These are phyloP conservation scores for Selenicereus undatus DNA, from an alignment of 148 eudicot genomes.

Conservation along the genomic window DNA sequence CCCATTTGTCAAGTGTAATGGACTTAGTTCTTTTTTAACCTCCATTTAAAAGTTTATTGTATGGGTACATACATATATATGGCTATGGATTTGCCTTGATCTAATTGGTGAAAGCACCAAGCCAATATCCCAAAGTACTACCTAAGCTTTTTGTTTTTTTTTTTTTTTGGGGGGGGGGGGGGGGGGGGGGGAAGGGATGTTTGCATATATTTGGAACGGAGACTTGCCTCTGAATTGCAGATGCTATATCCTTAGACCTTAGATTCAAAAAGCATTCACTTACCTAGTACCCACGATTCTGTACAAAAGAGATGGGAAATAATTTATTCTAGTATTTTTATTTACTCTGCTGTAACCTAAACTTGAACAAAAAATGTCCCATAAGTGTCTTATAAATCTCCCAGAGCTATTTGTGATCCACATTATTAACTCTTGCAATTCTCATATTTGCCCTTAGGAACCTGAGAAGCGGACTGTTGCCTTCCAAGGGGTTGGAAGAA, in stretches of 20 bases:
- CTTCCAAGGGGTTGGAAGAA: conserved; percentile 74
- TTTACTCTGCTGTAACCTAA: background rate
- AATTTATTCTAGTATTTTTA: background rate
- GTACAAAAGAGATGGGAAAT: no score
- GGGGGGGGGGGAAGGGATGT: background rate
- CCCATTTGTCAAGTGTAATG: no score
- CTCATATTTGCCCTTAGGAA: conserved; percentile 36
- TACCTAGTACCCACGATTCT: background rate
- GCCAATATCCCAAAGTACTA: background rate
- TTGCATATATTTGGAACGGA: background rate
- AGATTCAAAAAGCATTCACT: background rate
- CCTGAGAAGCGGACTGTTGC: conserved; percentile 37
- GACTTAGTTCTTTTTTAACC: no score
- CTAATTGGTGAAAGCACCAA: background rate
- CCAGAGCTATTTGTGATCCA: background rate
- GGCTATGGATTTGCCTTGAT: background rate
- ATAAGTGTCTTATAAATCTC: background rate
- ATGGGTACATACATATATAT: background rate
- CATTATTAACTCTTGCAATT: conserved; percentile 9
- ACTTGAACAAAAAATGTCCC: background rate
- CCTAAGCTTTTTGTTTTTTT: background rate
- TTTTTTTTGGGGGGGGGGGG: background rate
- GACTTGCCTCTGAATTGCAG: background rate
- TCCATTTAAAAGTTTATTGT: background rate
- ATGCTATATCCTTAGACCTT: background rate